Conservation (phyloP, 2,329 filamentous ascomycete species). For the Cyphellophora attinorum region DNA sequence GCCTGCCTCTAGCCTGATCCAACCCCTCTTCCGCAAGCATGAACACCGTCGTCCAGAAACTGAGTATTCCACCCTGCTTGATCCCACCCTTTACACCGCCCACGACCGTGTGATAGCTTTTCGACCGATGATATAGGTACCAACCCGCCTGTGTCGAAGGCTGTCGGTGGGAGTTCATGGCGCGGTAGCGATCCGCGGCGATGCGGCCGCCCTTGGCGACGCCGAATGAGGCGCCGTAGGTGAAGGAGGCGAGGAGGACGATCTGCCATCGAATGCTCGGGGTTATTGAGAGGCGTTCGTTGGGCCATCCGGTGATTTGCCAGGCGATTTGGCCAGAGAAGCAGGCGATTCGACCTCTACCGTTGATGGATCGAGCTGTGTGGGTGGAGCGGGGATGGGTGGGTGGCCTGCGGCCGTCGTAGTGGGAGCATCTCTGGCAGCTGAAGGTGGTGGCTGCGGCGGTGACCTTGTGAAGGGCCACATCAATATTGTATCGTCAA, state of each 20-base stretch:
- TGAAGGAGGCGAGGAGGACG: constrained; percentile 55
- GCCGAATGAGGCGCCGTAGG: constrained; percentile 53
- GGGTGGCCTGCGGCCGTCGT: too few species aligned
- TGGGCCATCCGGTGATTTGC: constrained; percentile 19
- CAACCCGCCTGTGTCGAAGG: constrained; percentile 75
- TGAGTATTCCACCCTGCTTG: constrained; percentile 61
- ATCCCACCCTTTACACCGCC: constrained; percentile 71
- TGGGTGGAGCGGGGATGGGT: too few species aligned
- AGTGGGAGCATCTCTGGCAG: too few species aligned
- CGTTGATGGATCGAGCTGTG: too few species aligned
- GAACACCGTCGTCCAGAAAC: constrained; percentile 65
- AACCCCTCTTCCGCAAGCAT: constrained; percentile 78
- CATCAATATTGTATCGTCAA: neutral
- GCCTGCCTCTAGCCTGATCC: constrained; percentile 55
- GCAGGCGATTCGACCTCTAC: neutral
- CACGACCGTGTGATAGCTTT: constrained; percentile 79
- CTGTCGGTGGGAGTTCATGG: constrained; percentile 91
- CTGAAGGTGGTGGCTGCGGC: neutral
- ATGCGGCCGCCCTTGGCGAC: constrained; percentile 62
- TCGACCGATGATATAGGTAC: constrained; percentile 98
- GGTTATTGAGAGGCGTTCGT: constrained; percentile 49
- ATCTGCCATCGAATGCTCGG: constrained; percentile 56
- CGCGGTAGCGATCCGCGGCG: constrained; percentile 75
- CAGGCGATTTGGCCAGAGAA: neutral
- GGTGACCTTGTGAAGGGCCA: neutral